Percentiles rank a stretch among this genome's conserved stretches.
phyloP scores from a whole-genome alignment of 345 rosid genomes.

The Arabidopsis arenosa region DNA sequence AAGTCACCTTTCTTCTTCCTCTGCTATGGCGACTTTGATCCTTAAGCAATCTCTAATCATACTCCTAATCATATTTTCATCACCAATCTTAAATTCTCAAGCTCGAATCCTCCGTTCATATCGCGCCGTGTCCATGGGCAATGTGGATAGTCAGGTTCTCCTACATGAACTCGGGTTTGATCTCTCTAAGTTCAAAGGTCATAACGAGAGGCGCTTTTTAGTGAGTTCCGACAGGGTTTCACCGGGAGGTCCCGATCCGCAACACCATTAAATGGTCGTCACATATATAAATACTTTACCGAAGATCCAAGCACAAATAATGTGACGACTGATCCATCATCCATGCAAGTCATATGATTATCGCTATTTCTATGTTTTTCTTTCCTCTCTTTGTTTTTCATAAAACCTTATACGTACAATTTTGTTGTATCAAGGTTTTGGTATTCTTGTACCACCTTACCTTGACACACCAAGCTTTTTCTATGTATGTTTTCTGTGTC shows the following conservation, averaged over 20 bases:
- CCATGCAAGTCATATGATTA: slow-evolving; percentile 35
- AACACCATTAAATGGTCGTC: slow-evolving; percentile 35
- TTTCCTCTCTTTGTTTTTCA: not conserved
- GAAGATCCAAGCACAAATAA: slow-evolving; percentile 31
- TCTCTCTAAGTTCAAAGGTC: slow-evolving; percentile 41
- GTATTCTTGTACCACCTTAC: slow-evolving; percentile 27
- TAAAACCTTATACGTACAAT: not conserved
- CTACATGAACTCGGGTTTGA: slow-evolving; percentile 46
- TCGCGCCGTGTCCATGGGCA: not conserved
- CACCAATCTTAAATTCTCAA: slow-evolving; percentile 11
- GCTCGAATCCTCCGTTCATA: slow-evolving; percentile 43
- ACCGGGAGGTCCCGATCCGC: slow-evolving; percentile 48
- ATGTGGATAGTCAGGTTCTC: slow-evolving; percentile 29
- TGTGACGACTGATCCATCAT: slow-evolving; percentile 38
- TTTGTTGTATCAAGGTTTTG: slow-evolving; percentile 34
- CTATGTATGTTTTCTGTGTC: slow-evolving; percentile 28
- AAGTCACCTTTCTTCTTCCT: slow-evolving; percentile 2
- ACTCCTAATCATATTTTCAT: slow-evolving; percentile 39
- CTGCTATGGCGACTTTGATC: slow-evolving; percentile 34
- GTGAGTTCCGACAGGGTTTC: slow-evolving; percentile 45
- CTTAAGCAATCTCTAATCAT: slow-evolving; percentile 39
- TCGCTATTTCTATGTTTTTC: slow-evolving; percentile 21
- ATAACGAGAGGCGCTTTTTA: slow-evolving; percentile 29
- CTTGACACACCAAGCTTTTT: slow-evolving; percentile 21
- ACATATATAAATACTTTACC: slow-evolving; percentile 8